Conservation (phyloP, 192 early-diverging fungal genomes). For the Chytriomyces confervae region DNA sequence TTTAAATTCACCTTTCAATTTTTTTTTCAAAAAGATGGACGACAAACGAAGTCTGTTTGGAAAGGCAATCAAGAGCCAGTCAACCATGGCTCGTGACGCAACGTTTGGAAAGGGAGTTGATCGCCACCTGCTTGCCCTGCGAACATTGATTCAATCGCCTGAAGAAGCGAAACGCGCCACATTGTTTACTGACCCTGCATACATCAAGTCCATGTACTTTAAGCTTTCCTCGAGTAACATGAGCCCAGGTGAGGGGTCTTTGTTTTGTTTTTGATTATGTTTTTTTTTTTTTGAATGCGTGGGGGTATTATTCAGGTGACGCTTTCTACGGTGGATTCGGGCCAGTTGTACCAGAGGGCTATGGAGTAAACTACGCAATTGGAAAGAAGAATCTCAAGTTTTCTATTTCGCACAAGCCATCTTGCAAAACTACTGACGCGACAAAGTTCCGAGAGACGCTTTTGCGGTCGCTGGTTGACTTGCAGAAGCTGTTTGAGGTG, state of each 20-base stretch:
- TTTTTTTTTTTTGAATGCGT: background rate
- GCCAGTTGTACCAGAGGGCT: conserved; percentile 59
- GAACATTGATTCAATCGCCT: conserved; percentile 53
- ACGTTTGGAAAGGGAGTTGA: conserved; percentile 84
- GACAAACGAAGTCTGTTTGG: conserved; percentile 51
- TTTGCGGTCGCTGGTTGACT: conserved; percentile 63
- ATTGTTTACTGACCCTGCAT: conserved; percentile 86
- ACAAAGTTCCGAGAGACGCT: conserved; percentile 69
- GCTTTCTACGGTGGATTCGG: conserved; percentile 64
- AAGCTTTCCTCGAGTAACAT: conserved; percentile 80
- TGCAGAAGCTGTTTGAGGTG: conserved; percentile 47
- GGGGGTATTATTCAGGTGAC: background rate
- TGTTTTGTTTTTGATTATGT: background rate
- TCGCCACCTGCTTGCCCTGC: conserved; percentile 87
- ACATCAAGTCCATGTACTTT: conserved; percentile 78
- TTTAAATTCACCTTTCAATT: background rate
- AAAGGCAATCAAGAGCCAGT: conserved; percentile 60
- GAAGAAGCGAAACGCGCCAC: conserved; percentile 41
- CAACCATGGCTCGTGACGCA: conserved; percentile 77
- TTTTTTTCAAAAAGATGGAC: conserved; percentile 48
- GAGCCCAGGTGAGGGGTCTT: conserved; percentile 54
- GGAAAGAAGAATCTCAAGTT: conserved; percentile 65
- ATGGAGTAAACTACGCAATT: conserved; percentile 64
- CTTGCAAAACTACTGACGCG: conserved; percentile 50
- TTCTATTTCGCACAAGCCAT: conserved; percentile 60